A percentile compares a stretch with the other conserved stretches of the same genome.
These are phyloP conservation scores for Isatis lusitanica DNA, from an alignment of 441 rosid species.

Conservation along the genomic window DNA sequence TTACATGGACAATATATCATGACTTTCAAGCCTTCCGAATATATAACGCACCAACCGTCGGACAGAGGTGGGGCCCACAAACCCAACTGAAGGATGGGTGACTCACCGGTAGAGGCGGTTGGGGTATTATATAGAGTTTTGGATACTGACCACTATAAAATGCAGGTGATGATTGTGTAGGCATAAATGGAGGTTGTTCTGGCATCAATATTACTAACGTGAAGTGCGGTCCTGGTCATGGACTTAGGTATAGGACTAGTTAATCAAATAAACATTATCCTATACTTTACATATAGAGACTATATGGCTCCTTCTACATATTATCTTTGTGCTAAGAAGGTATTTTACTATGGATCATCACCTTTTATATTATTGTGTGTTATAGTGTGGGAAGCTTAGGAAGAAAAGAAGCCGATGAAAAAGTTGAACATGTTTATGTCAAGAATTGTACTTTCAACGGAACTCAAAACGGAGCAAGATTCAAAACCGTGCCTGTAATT, in stretches of 20 bases:
- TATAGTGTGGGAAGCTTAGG: conserved; percentile 41
- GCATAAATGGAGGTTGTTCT: conserved; percentile 30
- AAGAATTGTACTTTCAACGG: conserved; percentile 15
- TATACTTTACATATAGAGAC: no score
- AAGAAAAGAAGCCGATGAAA: not conserved
- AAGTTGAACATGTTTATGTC: conserved; percentile 31
- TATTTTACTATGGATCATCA: not conserved
- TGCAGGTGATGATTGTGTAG: conserved; percentile 40
- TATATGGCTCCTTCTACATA: no score
- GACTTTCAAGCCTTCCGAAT: no score
- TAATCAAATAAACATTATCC: not conserved
- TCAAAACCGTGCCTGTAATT: conserved; percentile 41
- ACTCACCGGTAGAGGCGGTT: no score
- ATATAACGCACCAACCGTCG: no score
- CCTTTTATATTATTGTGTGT: not conserved
- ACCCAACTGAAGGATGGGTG: no score
- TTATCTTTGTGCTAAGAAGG: not conserved
- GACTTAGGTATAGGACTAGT: conserved; percentile 33
- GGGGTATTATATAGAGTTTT: no score
- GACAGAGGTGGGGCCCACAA: no score
- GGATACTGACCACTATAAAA: not conserved
- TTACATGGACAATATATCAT: no score
- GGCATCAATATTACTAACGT: conserved; percentile 25
- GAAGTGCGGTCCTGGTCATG: conserved; percentile 40
- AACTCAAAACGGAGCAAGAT: conserved; percentile 38